Evolutionary conservation across 768 basidiomycete species (phyloP), one percentile per base, ranked within the genome.

Genomic region (Hygrophorus pudorinus): DNA sequence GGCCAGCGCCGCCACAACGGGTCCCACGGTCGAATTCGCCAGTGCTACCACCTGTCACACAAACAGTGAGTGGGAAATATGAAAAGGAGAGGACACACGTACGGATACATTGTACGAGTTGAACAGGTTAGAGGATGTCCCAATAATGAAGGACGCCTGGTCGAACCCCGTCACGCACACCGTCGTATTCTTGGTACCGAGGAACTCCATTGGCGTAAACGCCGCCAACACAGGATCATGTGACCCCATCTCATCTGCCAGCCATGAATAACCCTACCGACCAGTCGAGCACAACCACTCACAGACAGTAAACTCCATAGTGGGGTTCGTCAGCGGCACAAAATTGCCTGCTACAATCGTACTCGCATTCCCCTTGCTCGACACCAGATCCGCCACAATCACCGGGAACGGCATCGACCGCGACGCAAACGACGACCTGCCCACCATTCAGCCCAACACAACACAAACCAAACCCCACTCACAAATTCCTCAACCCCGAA

Each of bases 161-260:
- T 79, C 75, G 46, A 77, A 81, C 3, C 70, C 70, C 2, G 68
- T 69, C 11, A 69, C 70, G 52, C 81, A 84, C 1, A 62, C 51
- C 2, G 66, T 66, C 9, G 47, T 30, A 40, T 63, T 67, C 24
- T 58, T 54, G 0, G 75, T 75, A 6, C 81, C 81, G 2, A 70
- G 53, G 39, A 63, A 65, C 6, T 59, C 48, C 24, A 62, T 62
- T 10, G 68, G 65, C 11, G 58, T 56, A 63, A 78, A 77, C 1
- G 78, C 72, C 13, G 68, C 66, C 4, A 75, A 59, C 21, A 49
- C 60, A 12, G 74, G 69, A 46, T 78, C 78, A 58, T 66, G 78
- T 2, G 73, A 76, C 4, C 75, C 76, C 32, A 68, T 70, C 40
- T 76, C 75, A 47, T 61, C 49, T 40, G 64, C 4, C 16, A 5